phyloP scores from a whole-genome alignment of 768 basidiomycete species.

The Paxillus rubicundulus region DNA sequence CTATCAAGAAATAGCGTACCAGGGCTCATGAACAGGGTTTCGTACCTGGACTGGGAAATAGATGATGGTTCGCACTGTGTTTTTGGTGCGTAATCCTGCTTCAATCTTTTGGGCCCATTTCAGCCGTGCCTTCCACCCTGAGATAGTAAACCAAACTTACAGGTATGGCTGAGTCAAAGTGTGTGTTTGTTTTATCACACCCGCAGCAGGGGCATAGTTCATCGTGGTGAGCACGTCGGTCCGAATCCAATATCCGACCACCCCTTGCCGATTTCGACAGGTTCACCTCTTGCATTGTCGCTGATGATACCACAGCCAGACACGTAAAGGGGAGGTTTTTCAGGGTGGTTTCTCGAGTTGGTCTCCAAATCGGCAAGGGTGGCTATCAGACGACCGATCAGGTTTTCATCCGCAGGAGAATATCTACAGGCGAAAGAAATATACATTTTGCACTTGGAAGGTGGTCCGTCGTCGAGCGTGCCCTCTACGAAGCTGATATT shows the following conservation, averaged over 20 bases:
- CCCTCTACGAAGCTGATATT: constrained; percentile 39
- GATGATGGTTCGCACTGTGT: constrained; percentile 44
- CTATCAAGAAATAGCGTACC: not conserved
- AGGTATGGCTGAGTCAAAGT: constrained; percentile 33
- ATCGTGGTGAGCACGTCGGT: constrained; percentile 8
- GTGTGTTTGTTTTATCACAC: constrained; percentile 29
- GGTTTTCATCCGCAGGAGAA: not conserved
- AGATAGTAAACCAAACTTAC: constrained; percentile 11
- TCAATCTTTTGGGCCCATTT: constrained; percentile 28
- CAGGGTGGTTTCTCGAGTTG: constrained; percentile 34
- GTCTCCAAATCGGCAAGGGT: constrained; percentile 39
- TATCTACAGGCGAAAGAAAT: not conserved
- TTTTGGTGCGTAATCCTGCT: constrained; percentile 39
- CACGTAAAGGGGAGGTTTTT: constrained; percentile 41
- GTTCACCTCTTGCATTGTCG: constrained; percentile 41
- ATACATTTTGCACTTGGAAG: constrained; percentile 33
- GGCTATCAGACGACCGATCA: constrained; percentile 21
- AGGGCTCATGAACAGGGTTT: not conserved
- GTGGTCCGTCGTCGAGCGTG: constrained; percentile 40
- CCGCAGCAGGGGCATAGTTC: constrained; percentile 8
- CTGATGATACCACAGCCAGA: constrained; percentile 41
- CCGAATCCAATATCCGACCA: constrained; percentile 40
- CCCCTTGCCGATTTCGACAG: constrained; percentile 28
- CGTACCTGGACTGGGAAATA: constrained; percentile 36
- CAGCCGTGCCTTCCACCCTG: not conserved